Conservation (phyloP, 805 yeast genomes). For the Ogataea degrootiae region DNA sequence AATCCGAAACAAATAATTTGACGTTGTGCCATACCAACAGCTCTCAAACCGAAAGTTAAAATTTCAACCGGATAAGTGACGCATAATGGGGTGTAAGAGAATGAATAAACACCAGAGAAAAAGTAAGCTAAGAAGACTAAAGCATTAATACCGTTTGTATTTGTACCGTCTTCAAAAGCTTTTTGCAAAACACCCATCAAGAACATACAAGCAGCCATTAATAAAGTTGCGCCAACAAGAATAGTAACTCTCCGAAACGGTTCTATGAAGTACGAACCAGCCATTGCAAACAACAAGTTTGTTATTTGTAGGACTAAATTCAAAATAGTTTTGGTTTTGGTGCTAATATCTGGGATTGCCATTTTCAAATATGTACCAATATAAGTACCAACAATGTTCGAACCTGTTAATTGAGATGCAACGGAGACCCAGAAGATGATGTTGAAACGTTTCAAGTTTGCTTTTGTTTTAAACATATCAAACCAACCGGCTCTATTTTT, state of each 20-base stretch:
- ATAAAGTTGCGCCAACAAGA: slow-evolving; percentile 18
- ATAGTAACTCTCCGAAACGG: slow-evolving; percentile 22
- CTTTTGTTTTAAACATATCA: slow-evolving; percentile 17
- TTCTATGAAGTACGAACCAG: slow-evolving; percentile 23
- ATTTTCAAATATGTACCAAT: slow-evolving; percentile 31
- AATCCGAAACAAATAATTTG: slow-evolving; percentile 21
- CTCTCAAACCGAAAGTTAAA: slow-evolving; percentile 19
- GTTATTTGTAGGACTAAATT: slow-evolving; percentile 22
- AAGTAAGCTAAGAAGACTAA: slow-evolving; percentile 22
- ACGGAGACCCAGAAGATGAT: slow-evolving; percentile 26
- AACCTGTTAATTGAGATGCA: slow-evolving; percentile 25
- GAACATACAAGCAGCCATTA: slow-evolving; percentile 24
- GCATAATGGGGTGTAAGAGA: slow-evolving; percentile 25
- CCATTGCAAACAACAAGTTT: slow-evolving; percentile 21
- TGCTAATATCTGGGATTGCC: slow-evolving; percentile 22
- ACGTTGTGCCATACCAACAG: slow-evolving; percentile 25
- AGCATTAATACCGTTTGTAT: slow-evolving; percentile 20
- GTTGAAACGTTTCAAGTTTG: slow-evolving; percentile 23
- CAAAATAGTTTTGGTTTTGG: slow-evolving; percentile 23
- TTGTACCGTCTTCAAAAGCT: slow-evolving; percentile 17
- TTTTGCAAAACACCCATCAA: slow-evolving; percentile 23
- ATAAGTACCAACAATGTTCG: slow-evolving; percentile 26
- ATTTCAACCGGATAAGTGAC: slow-evolving; percentile 26
- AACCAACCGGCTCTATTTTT: slow-evolving; percentile 21
- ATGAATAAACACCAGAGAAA: slow-evolving; percentile 21